Base-by-base conservation (phyloP, 1,284 basidiomycete genomes). In the Apiotrichum domesticum region DNA sequence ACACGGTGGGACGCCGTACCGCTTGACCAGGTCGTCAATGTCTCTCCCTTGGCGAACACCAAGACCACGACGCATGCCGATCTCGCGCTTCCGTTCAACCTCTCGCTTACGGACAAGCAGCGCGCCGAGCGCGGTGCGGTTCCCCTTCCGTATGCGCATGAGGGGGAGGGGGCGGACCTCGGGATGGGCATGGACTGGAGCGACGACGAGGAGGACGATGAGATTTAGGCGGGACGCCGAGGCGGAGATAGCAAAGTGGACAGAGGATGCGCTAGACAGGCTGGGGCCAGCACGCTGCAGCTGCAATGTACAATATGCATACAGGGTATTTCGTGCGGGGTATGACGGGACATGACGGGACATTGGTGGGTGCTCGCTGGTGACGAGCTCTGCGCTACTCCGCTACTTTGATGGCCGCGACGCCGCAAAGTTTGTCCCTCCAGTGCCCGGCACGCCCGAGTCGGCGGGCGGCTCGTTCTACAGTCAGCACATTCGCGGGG, bases 91-190 rank as follows among this genome's bases (percentile, higher is more conserved):
- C 70, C 90, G 0, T 96, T 96, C 80, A 94, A 94, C 71, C 81
- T 96, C 33, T 82, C 79, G 56, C 82, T 95, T 52, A 94, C 90
- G n/a, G 80, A 83, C 13, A 82, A 86, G n/a, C 92, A 96, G 71
- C 85, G 87, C 67, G 81, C 82, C 59, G 85, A 86, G 13, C 81
- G 89, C 52, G 85, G 88, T 1, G 81, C 83, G 51, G 90, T 95
- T 1, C 87, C 88, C 10, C 75, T 95, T 39, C 92, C 92, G 6
- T 95, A 94, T 68, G 87, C 82, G 4, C 90, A 92, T 66, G 84
- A 88, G 78, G 87, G 88, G 82, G 72, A 71, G 72, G 67, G 72
- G 2, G 58, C 56, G 6, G 62, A 63, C 40, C 40, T 63, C 9
- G 67, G 66, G 4, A 59, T 51, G 46, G 57, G 59, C 42, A 61